phyloP scores from a whole-genome alignment of 129 eudicot species.

The Oenanthe sinensis region DNA sequence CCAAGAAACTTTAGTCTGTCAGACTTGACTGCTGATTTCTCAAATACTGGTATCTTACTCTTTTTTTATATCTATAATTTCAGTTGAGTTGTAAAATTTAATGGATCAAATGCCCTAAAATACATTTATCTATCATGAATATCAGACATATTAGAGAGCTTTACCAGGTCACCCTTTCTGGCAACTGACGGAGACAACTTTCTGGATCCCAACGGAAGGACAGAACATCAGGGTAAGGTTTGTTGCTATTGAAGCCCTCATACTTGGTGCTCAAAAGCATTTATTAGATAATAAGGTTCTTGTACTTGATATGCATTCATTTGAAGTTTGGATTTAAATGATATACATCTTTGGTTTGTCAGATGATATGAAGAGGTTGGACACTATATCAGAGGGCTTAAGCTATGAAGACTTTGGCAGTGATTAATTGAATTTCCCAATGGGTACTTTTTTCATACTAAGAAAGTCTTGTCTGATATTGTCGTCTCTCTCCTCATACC shows the following conservation, averaged over 20 bases:
- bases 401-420: constrained; percentile 53
- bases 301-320: neutral
- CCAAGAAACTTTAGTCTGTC: constrained; percentile 75
- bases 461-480: neutral
- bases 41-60: constrained; percentile 48
- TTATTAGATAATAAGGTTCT: neutral
- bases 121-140: neutral
- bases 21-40: constrained; percentile 69
- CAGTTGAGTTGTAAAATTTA: neutral
- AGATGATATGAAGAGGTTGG: constrained; percentile 32
- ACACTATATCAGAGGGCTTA: constrained; percentile 48
- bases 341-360: constrained; percentile 19
- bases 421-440: constrained; percentile 30
- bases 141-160: constrained; percentile 8
- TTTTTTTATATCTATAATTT: constrained; percentile 9
- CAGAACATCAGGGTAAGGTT: constrained; percentile 6
- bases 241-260: neutral
- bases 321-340: constrained; percentile 14
- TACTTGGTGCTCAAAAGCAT: neutral
- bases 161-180: constrained; percentile 12
- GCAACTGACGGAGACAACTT: constrained; percentile 5
- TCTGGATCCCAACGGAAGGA: neutral
- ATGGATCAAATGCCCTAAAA: neutral
- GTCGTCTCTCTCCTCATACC: neutral
- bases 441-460: constrained; percentile 16